A percentile compares a stretch with the other conserved stretches of the same genome.
phyloP scores from a whole-genome alignment of 306 rosid species.

The Glycine tomentella region DNA sequence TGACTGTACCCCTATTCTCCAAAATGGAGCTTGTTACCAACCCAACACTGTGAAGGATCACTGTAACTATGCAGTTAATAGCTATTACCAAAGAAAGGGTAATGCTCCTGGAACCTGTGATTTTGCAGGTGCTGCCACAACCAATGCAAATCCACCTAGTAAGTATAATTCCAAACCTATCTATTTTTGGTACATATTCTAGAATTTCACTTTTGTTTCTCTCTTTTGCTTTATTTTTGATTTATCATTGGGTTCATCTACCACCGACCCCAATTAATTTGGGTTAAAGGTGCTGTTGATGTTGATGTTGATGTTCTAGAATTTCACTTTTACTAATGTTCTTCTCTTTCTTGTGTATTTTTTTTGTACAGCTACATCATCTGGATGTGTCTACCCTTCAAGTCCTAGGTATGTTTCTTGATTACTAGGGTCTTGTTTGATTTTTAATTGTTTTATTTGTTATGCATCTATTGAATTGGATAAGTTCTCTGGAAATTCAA shows the following conservation, averaged over 20 bases:
- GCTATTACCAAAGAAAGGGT: constrained; percentile 81
- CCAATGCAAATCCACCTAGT: constrained; percentile 68
- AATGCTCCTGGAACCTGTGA: constrained; percentile 75
- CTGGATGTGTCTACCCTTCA: constrained; percentile 83
- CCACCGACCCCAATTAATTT: too few species aligned
- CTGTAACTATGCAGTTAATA: constrained; percentile 85
- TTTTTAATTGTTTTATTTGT: not conserved
- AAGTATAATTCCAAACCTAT: constrained; percentile 8
- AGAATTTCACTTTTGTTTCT: too few species aligned
- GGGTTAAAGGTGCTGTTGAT: too few species aligned
- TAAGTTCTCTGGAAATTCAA: constrained; percentile 31
- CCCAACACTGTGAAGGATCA: constrained; percentile 93
- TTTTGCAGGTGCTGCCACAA: constrained; percentile 76
- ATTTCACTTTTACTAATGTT: constrained; percentile 37
- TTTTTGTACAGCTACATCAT: constrained; percentile 60
- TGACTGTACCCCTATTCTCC: constrained; percentile 69
- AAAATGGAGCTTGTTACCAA: constrained; percentile 77
- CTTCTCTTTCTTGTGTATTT: constrained; percentile 1
- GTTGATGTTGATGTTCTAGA: too few species aligned
- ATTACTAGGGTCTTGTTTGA: not conserved
- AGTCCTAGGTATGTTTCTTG: constrained; percentile 69
- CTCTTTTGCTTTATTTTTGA: too few species aligned
- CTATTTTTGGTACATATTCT: not conserved
- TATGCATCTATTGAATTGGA: not conserved
- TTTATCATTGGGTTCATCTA: too few species aligned